Conservation (phyloP, 2,329 filamentous ascomycete genomes). For the Septoria linicola region DNA sequence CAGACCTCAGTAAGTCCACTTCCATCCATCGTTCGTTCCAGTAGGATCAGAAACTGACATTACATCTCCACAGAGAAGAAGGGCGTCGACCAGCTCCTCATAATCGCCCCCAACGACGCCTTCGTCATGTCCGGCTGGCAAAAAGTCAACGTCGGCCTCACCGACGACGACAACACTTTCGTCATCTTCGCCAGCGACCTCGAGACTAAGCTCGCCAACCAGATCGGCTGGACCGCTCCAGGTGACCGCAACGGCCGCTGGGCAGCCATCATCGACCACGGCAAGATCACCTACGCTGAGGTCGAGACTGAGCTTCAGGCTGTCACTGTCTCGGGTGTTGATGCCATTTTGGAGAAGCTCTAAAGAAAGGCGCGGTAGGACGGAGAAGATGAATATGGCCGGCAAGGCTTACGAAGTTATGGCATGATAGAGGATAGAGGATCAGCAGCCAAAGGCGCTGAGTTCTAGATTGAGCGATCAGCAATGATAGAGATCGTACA, state of each 20-base stretch:
- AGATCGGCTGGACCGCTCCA: slow-evolving; percentile 28
- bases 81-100: slow-evolving; percentile 25
- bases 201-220: slow-evolving; percentile 26
- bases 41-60: neutral
- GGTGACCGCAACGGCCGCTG: slow-evolving; percentile 27
- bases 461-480: slow-evolving; percentile 2
- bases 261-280: slow-evolving; percentile 25
- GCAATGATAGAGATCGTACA: neutral
- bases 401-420: slow-evolving; percentile 10
- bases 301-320: slow-evolving; percentile 26
- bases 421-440: slow-evolving; percentile 11
- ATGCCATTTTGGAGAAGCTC: slow-evolving; percentile 19
- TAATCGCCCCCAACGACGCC: slow-evolving; percentile 27
- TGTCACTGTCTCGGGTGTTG: slow-evolving; percentile 25
- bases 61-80: slow-evolving; percentile 16
- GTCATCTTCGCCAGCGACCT: slow-evolving; percentile 26
- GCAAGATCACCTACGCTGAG: slow-evolving; percentile 26
- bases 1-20: slow-evolving; percentile 21
- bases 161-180: slow-evolving; percentile 26
- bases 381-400: neutral
- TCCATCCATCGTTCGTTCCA: neutral
- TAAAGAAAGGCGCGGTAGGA: neutral
- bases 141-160: slow-evolving; percentile 23
- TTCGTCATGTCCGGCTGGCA: slow-evolving; percentile 29
- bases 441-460: slow-evolving; percentile 2